phyloP scores from a whole-genome alignment of 2,329 filamentous ascomycete species.

The Phaeomoniella chlamydospora region DNA sequence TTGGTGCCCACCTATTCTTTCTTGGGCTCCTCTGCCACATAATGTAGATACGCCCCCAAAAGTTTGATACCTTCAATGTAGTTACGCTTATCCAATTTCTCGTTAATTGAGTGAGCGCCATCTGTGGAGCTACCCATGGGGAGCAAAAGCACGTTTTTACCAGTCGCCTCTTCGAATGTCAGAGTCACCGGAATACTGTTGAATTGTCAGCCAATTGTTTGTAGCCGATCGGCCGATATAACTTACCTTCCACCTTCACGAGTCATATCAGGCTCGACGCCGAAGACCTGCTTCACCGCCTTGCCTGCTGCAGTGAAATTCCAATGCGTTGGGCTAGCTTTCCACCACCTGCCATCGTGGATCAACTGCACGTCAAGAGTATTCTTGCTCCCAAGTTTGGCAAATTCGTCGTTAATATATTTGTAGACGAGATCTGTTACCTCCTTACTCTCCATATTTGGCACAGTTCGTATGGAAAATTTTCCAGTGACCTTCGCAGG shows the following conservation, averaged over 20 bases:
- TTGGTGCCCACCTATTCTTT: constrained; percentile 4
- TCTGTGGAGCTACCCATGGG: constrained; percentile 98
- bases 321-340: constrained; percentile 94
- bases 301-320: constrained; percentile 92
- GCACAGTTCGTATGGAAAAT: constrained; percentile 95
- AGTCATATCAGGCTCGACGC: constrained; percentile 85
- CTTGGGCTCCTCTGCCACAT: constrained; percentile 78
- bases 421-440: constrained; percentile 77
- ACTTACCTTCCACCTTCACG: constrained; percentile 78
- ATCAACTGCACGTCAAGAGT: constrained; percentile 65
- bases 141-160: constrained; percentile 90
- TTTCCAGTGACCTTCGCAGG: constrained; percentile 96
- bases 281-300: constrained; percentile 92
- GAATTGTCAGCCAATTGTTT: constrained; percentile 3
- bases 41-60: constrained; percentile 87
- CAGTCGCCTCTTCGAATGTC: constrained; percentile 93
- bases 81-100: constrained; percentile 93
- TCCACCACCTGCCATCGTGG: constrained; percentile 98
- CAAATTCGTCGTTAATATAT: constrained; percentile 71
- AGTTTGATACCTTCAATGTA: constrained; percentile 98
- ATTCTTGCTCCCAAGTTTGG: constrained; percentile 85
- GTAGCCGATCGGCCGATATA: neutral
- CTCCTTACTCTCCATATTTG: constrained; percentile 86
- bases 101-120: constrained; percentile 93
- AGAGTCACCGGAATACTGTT: constrained; percentile 84